A percentile compares a stretch with the other conserved stretches of the same genome.
Conservation (phyloP, 2,329 filamentous ascomycete species). For the Dichotomopilus funicola region DNA sequence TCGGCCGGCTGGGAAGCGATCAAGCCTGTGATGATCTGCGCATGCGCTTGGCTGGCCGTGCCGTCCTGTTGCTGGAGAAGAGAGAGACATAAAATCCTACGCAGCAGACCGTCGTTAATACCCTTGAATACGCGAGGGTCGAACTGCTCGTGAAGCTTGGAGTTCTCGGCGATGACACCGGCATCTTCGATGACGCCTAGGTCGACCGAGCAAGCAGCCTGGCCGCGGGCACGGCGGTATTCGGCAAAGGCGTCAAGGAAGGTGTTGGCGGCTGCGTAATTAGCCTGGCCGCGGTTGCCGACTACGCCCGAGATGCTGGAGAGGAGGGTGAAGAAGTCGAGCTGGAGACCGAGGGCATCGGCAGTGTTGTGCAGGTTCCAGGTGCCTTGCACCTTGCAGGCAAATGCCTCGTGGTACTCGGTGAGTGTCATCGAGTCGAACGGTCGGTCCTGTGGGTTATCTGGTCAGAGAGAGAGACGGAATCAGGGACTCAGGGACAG, state of each 20-base stretch:
- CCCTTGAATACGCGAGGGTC: no score
- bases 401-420: background rate
- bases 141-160: no score
- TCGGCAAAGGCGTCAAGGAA: constrained; percentile 27
- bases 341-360: background rate
- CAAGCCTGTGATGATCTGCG: background rate
- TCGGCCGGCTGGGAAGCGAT: no score
- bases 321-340: constrained; percentile 34
- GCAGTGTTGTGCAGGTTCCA: background rate
- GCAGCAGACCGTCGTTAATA: background rate
- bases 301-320: constrained; percentile 31
- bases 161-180: constrained; percentile 26
- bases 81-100: background rate
- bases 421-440: background rate
- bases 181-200: constrained; percentile 33
- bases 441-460: background rate
- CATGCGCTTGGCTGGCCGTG: background rate
- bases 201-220: constrained; percentile 33
- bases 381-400: background rate
- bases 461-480: background rate
- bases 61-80: background rate
- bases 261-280: constrained; percentile 38
- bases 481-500: no score
- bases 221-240: constrained; percentile 30
- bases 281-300: constrained; percentile 33